Evolutionary conservation across 139 green algal genomes (phyloP), one percentile per base, ranked within the genome.

Genomic region (Marvania coccoides): DNA sequence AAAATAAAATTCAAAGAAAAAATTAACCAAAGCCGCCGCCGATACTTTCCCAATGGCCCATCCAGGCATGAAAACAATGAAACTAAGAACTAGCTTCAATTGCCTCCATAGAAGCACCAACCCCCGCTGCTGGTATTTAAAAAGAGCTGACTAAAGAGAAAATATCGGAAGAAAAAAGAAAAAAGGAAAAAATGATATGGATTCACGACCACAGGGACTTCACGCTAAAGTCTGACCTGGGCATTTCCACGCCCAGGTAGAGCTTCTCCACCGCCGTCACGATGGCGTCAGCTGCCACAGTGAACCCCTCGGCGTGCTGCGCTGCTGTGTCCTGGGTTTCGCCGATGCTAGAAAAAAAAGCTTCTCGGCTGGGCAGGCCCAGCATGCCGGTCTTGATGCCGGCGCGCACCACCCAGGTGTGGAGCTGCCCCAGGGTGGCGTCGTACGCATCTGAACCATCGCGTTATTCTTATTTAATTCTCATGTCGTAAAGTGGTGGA

Each of bases 381-480:
- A 84, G 67, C 73, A 89, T 81, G 62, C 78, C 76, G 3, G 81
- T 68, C 59, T 83, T 77, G 31, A 89, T 81, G 51, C 76, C 83
- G 13, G 70, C 72, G 10, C 73, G 65, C 31, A 89, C 78, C 29
- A 88, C 64, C 70, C 59, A 78, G 0, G 70, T 81, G 63, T 89
- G 83, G 2, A 86, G 78, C 19, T 63, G 63, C 15, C 78, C 72
- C 53, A 89, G 64, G 1, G 81, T 74, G 12, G 29, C 36, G 26
- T 77, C 71, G 64, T 88, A 88, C 15, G 80, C 80, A 19, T 74
- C 62, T 14, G 42, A 48, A 13, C 67, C n/a, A n/a, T n/a, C n/a
- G 42, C 19, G 42, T 28, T 51, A 28, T 51, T 51, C 19, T 19
- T 28, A 51, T 51, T 51, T 51, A 51, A 51, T 51, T 51, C 19